Evolutionary conservation across 441 rosid species (phyloP), one percentile per base, ranked within the genome.

Genomic region (Pelargonium australe): DNA sequence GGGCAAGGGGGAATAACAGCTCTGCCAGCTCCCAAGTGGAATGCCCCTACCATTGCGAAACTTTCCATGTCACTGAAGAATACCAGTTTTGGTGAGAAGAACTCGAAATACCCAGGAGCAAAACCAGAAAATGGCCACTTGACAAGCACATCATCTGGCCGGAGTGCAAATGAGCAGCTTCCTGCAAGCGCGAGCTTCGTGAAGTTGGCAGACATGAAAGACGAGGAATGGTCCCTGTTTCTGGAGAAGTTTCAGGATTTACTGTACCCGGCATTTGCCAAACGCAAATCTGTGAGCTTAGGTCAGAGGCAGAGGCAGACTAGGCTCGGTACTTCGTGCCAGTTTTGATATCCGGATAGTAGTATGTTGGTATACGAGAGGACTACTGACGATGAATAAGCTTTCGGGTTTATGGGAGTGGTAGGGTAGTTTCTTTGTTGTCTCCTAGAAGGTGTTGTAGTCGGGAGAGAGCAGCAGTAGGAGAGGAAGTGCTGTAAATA

Each of bases 181-280:
- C 55, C n/a, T 9, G 55, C 55, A 7, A 47, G 55, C 11, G 55
- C 55, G 4, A 47, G 55, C 55, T 47, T 47, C 13, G 55, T 47
- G 55, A 47, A 47, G 55, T 12, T 47, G 5, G 13, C 55, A 3
- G 55, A 47, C n/a, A 47, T 47, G 55, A 47, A 12, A 2, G 55
- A 47, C 4, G 55, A 47, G 55, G 55, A 47, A 47, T 47, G 55
- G 55, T 47, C 55, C 55, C 55, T 47, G 55, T 47, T 47, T 47
- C 55, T 47, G 55, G 55, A 47, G 55, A 47, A 12, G 55, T 9
- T 47, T 47, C 55, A 47, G 55, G 55, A 47, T 12, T 47, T 47
- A 47, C 55, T 47, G 12, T 47, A 47, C 55, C 55, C 55, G 55
- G 55, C 55, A 12, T 47, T 47, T 47, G 55, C 55, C 55, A 47